phyloP scores from a whole-genome alignment of 495 filamentous ascomycete species.

The Penicillium turbatum region DNA sequence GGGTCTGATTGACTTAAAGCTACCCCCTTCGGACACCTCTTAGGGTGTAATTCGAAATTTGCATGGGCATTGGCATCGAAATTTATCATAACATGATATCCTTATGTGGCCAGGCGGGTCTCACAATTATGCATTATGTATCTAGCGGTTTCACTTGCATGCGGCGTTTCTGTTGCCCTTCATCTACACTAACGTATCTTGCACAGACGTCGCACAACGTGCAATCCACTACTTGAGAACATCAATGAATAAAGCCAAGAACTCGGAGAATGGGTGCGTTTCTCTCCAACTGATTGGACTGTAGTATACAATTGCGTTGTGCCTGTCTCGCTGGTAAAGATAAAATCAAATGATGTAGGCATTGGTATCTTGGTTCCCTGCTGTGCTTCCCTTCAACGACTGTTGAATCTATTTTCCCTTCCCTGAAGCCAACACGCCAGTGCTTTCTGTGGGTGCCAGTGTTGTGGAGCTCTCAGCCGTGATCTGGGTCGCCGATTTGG shows the following conservation, averaged over 20 bases:
- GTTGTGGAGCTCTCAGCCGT: slow-evolving; percentile 13
- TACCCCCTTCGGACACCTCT: not conserved
- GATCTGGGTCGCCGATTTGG: slow-evolving; percentile 11
- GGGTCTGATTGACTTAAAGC: not conserved
- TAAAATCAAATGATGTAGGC: slow-evolving; percentile 8
- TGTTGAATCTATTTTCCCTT: not conserved
- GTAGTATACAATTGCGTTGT: slow-evolving; percentile 7
- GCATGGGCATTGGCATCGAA: not conserved
- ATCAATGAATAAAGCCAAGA: not conserved
- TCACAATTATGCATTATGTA: not conserved
- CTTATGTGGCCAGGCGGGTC: too few species aligned
- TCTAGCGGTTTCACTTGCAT: not conserved
- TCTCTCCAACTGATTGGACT: not conserved
- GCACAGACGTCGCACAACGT: not conserved
- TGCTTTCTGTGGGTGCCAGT: slow-evolving; percentile 4
- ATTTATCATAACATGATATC: not conserved
- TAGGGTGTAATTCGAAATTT: not conserved
- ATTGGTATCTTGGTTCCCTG: slow-evolving; percentile 4
- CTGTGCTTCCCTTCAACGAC: not conserved
- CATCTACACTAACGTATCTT: not conserved
- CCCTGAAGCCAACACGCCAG: slow-evolving; percentile 5
- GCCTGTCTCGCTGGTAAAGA: slow-evolving; percentile 3
- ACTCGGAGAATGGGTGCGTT: not conserved
- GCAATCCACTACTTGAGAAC: not conserved
- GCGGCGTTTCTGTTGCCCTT: not conserved